Base-by-base conservation (phyloP, 192 early-diverging fungal genomes). In the Gaertneriomyces semiglobifer region DNA sequence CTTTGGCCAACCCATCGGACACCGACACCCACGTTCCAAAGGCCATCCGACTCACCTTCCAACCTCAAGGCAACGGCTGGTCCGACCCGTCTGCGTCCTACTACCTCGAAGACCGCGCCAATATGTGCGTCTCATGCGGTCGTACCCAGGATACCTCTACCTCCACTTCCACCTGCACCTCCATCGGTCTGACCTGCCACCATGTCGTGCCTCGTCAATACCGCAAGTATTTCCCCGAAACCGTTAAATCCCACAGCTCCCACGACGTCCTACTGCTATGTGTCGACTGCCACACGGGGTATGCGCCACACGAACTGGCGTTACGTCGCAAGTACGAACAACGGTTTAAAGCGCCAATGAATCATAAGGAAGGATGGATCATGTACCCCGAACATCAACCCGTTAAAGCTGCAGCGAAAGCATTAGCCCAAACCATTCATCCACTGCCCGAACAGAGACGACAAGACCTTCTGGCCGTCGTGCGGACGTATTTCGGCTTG, bases 201-300 rank as follows among this genome's bases (percentile, higher is more conserved):
- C 12, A 5, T 4, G 39, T 51, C 47, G 66, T 70, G 9, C 68
- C 68, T 14, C 44, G 44, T 41, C 53, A 55, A 9, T 70, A 70
- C 44, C 59, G 68, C 7, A 50, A 54, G 43, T 55, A 43, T 43
- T 63, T 70, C 60, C 68, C 68, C 16, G 16, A 18, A 5, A 44
- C 20, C 10, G 16, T 70, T 11, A 70, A 70, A 38, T 62, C 60
- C 11, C 60, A 63, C 44, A 41, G 48, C 42, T 62, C 59, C 20
- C 60, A 63, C 42, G 68, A 70, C 39, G 53, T 70, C 11, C 60
- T 70, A 4, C 60, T 63, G 9, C 45, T 70, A 10, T 70, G 68
- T 44, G 61, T 63, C 6, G 33, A 8, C 11, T 70, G 68, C 42
- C 68, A 70, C 50, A 43, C 62, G 16, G 42, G 10, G 7, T 70